Evolutionary conservation across 148 eudicot genomes (phyloP).

Genomic region (Dysphania ambrosioides): DNA sequence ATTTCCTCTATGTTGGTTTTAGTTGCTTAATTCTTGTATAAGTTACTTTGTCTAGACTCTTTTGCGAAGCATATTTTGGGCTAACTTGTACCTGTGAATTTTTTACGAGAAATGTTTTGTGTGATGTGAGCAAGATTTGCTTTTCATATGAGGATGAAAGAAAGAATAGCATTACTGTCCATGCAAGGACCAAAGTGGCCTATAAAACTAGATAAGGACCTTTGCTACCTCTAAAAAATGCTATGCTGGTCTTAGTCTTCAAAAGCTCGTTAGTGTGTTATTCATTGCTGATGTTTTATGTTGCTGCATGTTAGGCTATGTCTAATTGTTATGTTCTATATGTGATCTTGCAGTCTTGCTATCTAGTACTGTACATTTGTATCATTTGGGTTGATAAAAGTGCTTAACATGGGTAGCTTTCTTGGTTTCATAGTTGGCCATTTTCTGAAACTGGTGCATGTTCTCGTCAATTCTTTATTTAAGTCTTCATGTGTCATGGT

Average conservation of each 20-base stretch:
- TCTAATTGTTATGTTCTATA: not conserved
- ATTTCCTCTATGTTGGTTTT: not conserved
- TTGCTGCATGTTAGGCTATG: not conserved
- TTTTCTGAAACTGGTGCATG: not conserved
- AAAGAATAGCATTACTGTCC: no score
- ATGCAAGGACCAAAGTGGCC: no score
- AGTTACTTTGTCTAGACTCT: not conserved
- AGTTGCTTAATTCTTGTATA: not conserved
- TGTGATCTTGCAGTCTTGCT: not conserved
- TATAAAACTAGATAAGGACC: not conserved
- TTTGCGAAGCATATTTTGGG: not conserved
- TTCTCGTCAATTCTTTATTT: not conserved
- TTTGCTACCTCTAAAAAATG: not conserved
- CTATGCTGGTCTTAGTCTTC: not conserved
- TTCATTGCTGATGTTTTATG: not conserved
- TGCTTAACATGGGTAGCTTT: not conserved
- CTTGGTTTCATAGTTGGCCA: not conserved
- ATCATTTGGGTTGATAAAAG: not conserved
- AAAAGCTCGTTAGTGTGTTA: not conserved
- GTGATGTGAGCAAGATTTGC: not conserved
- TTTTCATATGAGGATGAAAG: no score
- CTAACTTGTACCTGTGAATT: not conserved
- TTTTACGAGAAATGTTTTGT: not conserved
- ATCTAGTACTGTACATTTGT: no score
- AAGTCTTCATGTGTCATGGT: conserved; percentile 8